Evolutionary conservation across 2,329 filamentous ascomycete species (phyloP).

Genomic region (Penicillium sp.): DNA sequence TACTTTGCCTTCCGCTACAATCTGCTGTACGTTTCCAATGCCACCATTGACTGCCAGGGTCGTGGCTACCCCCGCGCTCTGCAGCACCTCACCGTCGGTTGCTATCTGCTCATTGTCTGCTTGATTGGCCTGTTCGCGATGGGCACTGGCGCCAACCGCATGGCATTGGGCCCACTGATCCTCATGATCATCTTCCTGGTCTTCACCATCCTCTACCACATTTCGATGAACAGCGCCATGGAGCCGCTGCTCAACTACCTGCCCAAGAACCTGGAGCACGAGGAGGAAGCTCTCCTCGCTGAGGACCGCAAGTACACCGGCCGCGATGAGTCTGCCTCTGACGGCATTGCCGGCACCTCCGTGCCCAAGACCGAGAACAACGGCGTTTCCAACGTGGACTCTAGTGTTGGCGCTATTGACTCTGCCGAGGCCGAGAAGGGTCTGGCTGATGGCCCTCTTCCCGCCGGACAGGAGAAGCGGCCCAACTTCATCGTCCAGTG

Average conservation of each 20-base stretch:
- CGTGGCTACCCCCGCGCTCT: conserved; percentile 84
- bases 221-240: conserved; percentile 70
- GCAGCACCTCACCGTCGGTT: conserved; percentile 78
- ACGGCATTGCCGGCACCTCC: conserved; percentile 3
- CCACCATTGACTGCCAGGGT: conserved; percentile 82
- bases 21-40: conserved; percentile 81
- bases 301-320: conserved; percentile 29
- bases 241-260: conserved; percentile 76
- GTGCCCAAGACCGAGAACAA: conserved; percentile 32
- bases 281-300: conserved; percentile 53
- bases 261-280: conserved; percentile 69
- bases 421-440: conserved; percentile 40
- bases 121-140: conserved; percentile 83
- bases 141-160: conserved; percentile 61
- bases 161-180: conserved; percentile 67
- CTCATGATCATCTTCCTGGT: conserved; percentile 76
- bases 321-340: conserved; percentile 24
- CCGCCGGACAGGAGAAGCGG: conserved; percentile 34
- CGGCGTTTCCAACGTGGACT: background rate
- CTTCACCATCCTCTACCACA: conserved; percentile 74
- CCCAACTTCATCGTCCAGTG: conserved; percentile 53
- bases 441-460: conserved; percentile 22
- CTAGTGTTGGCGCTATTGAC: conserved; percentile 32
- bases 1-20: conserved; percentile 92
- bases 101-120: conserved; percentile 81